Evolutionary conservation across 495 filamentous ascomycete genomes (phyloP), one percentile per base, ranked within the genome.

Genomic region (Hypoxylon crocopeplum): DNA sequence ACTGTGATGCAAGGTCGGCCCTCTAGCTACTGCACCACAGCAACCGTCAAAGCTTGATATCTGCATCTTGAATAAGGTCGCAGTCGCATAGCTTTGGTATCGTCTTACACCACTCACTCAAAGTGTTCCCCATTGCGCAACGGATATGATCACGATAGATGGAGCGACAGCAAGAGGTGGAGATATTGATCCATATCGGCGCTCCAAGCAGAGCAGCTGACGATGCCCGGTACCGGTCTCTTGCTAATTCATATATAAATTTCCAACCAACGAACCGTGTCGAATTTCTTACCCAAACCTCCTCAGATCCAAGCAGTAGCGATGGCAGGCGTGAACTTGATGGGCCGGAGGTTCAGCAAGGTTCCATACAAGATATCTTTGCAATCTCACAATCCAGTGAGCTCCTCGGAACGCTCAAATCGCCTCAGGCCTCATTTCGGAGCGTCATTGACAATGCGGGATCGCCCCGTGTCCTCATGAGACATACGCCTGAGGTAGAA

Each of bases 151-250:
- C 49, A 15, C 17, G 36, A 48, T 57, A 45, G 29, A 76, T 74
- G 70, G 67, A 69, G 41, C 49, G 37, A 44, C 66, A 62, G 21
- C 48, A 59, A 22, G 68, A 75, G 27, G 70, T 75, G 12, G 86
- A 91, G 73, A 85, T 91, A 39, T 77, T 91, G 41, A 82, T 90
- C 16, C 88, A 91, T 70, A 78, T 86, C 62, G 76, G 83, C 25
- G 88, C 87, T 24, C 84, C 88, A 42, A 84, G 85, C 68, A 75
- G 70, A 42, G 78, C 69, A 21, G 64, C 62, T 34, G 86, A 91
- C 56, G 89, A 92, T 71, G 75, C 76, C 2, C 69, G 72, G 53
- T 90, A 92, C 69, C 75, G 86, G 20, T 78, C 77, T 13, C 77
- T 89, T 33, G 84, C 86, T 15, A 68, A 72, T 11, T 85, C 83